Evolutionary conservation across 163 green algal genomes (phyloP), one percentile per base, ranked within the genome.

Genomic region (Scenedesmus sp.): DNA sequence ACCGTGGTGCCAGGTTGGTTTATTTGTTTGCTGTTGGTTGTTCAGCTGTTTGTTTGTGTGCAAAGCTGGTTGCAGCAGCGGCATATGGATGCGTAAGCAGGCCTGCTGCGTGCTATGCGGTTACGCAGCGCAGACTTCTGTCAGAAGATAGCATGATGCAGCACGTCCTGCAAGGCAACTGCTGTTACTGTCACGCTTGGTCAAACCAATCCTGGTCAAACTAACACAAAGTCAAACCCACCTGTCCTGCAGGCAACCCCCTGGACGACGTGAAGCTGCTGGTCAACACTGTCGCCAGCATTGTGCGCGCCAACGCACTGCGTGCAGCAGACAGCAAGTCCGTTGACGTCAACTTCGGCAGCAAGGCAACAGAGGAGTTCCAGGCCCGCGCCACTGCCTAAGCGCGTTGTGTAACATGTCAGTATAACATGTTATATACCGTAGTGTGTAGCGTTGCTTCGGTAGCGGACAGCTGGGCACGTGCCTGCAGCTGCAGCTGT

Each of bases 251-350:
- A 52, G 98, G 98, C 88, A 99, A 99, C 96, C 98, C 98, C 1
- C 89, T 96, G 20, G 94, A 96, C 73, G 94, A 96, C 88, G 93
- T 95, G 56, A 96, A 96, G 93, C 94, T 96, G 90, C 93, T 95
- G 59, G 62, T 89, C 20, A 96, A 97, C 92, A 99, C 98, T 18
- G 97, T 99, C 0, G 95, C 94, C 62, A 96, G 90, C 88, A 94
- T 99, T 54, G 93, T 99, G 76, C 96, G 98, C 82, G 95, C 97
- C 88, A 99, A 99, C 93, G 98, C 98, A 4, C 96, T 99, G 76
- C 97, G 98, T 60, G 92, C 90, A 18, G 76, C 0, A 20, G 67
- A 94, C 77, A 92, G 92, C 89, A 97, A 97, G 82, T 96, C 95
- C 77, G 92, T 98, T 74, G 95, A 95, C 90, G 96, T 99, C 62